phyloP scores from a whole-genome alignment of 352 stramenopile genomes.

The Phytophthora sojae region DNA sequence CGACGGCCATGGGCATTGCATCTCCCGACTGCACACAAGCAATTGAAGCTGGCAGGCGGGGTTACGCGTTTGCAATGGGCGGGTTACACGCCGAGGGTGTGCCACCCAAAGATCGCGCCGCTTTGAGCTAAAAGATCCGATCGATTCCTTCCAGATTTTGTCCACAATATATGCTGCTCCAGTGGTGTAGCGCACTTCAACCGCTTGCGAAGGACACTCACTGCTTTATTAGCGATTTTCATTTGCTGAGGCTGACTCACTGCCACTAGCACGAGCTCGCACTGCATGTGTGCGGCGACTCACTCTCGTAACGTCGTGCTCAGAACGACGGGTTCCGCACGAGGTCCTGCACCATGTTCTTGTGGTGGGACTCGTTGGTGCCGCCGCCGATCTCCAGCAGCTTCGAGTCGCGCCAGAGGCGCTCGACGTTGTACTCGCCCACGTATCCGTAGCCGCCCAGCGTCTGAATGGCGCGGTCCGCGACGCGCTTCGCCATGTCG shows the following conservation, averaged over 20 bases:
- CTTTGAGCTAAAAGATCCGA: slow-evolving; percentile 21
- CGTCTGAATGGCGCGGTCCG: slow-evolving; percentile 97
- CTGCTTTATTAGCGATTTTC: neutral
- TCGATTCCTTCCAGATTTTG: slow-evolving; percentile 32
- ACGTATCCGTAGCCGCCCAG: slow-evolving; percentile 99
- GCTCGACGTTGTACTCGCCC: slow-evolving; percentile 98
- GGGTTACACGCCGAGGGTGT: neutral
- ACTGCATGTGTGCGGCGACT: neutral
- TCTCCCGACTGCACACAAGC: too few relatives aligned
- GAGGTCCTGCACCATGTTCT: slow-evolving; percentile 97
- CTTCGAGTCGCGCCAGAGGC: slow-evolving; percentile 99
- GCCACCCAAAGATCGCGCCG: slow-evolving; percentile 29
- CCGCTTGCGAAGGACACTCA: neutral
- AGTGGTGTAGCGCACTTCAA: too few relatives aligned
- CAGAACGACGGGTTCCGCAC: slow-evolving; percentile 37
- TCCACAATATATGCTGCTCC: slow-evolving; percentile 1
- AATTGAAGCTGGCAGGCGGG: neutral
- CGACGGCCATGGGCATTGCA: neutral
- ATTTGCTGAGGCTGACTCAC: neutral
- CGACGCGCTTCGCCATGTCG: slow-evolving; percentile 97
- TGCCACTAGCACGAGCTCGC: neutral
- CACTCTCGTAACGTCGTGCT: neutral
- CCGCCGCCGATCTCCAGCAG: slow-evolving; percentile 99
- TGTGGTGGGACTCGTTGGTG: slow-evolving; percentile 99
- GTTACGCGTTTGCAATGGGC: neutral